Percentiles rank a stretch among this genome's conserved stretches.
Conservation (phyloP, 73 alveolate genomes). For the Paraurostyla sp. region DNA sequence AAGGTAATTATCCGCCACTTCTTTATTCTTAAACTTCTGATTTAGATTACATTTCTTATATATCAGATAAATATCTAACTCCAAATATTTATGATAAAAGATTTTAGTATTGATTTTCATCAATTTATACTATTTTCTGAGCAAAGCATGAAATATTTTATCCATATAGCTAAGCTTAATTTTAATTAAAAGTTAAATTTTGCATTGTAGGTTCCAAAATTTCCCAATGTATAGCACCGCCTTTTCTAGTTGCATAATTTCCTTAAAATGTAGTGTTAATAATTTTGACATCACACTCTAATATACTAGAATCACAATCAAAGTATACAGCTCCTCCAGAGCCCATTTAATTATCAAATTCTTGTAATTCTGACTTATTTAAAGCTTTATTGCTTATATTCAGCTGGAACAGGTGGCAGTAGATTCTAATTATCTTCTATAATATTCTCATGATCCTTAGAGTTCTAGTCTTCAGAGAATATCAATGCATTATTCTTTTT, state of each 20-base stretch:
- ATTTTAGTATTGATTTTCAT: background rate
- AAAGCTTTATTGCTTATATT: too few species aligned
- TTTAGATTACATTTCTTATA: background rate
- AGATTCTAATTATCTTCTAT: too few species aligned
- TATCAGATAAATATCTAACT: background rate
- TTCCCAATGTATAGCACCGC: conserved; percentile 18
- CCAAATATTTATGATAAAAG: background rate
- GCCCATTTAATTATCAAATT: too few species aligned
- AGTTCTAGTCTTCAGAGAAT: too few species aligned
- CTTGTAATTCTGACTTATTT: too few species aligned
- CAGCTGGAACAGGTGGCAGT: background rate
- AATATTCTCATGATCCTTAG: too few species aligned
- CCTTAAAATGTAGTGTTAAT: background rate
- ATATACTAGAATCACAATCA: background rate
- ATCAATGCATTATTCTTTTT: too few species aligned
- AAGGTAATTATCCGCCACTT: background rate
- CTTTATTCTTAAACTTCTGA: background rate
- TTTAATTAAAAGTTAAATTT: background rate
- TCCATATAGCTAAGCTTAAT: background rate
- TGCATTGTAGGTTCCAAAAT: background rate
- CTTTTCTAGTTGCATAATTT: background rate
- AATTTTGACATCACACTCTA: background rate
- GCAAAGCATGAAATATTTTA: background rate
- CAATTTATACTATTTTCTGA: background rate
- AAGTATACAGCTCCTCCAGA: conserved; percentile 23